phyloP scores from a whole-genome alignment of 139 green algal species.

The Nannochloris sp. region DNA sequence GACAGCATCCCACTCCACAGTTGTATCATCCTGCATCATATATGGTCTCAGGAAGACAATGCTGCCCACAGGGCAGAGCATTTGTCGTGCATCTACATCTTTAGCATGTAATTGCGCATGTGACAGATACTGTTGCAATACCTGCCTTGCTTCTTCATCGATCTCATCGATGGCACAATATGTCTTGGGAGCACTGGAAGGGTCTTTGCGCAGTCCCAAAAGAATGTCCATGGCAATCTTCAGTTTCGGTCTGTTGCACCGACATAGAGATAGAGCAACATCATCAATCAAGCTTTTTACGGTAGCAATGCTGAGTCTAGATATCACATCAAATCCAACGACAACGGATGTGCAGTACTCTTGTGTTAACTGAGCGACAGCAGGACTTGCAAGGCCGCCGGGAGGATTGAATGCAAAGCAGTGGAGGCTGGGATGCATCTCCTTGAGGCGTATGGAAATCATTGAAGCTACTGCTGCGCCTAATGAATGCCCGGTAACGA shows the following conservation, averaged over 20 bases:
- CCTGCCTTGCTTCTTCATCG: neutral
- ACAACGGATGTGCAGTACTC: slow-evolving; percentile 31
- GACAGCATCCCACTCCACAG: neutral
- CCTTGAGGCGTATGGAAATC: slow-evolving; percentile 32
- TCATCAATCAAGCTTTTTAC: slow-evolving; percentile 43
- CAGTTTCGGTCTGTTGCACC: slow-evolving; percentile 32
- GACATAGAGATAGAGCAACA: slow-evolving; percentile 33
- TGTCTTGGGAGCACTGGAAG: neutral
- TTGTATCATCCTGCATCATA: neutral
- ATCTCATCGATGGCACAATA: neutral
- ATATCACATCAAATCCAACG: slow-evolving; percentile 37
- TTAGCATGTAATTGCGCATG: neutral
- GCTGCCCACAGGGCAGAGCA: neutral
- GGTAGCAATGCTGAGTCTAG: slow-evolving; percentile 24
- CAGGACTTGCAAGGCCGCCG: slow-evolving; percentile 28
- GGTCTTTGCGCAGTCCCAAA: slow-evolving; percentile 23
- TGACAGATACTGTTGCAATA: neutral
- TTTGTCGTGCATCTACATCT: neutral
- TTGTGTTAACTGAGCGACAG: slow-evolving; percentile 21
- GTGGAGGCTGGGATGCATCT: slow-evolving; percentile 28
- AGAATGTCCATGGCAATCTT: slow-evolving; percentile 24
- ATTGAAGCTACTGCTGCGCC: slow-evolving; percentile 37
- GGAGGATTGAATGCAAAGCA: slow-evolving; percentile 39
- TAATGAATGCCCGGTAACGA: slow-evolving; percentile 39
- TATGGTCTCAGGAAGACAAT: neutral